phyloP scores from a whole-genome alignment of 1,284 basidiomycete genomes.

The Abortiporus biennis region DNA sequence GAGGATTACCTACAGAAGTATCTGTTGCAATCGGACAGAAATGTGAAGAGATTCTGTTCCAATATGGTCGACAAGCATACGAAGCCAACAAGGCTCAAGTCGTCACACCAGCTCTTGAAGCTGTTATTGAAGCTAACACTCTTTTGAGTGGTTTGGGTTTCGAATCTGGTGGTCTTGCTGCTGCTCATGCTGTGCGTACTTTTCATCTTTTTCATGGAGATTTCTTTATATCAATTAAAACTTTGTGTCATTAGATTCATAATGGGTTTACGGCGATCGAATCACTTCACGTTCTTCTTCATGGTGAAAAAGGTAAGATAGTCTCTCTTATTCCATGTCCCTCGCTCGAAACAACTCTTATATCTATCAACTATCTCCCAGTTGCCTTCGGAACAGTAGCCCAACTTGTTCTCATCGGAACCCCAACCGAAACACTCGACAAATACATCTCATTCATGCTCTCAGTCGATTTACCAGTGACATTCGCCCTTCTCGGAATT shows the following conservation, averaged over 20 bases:
- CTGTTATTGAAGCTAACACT: slow-evolving; percentile 30
- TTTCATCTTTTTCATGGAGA: not conserved
- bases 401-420: slow-evolving; percentile 26
- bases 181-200: slow-evolving; percentile 26
- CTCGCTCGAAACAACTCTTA: not conserved
- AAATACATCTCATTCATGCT: slow-evolving; percentile 28
- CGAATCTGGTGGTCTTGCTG: slow-evolving; percentile 29
- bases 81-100: slow-evolving; percentile 27
- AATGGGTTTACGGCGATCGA: slow-evolving; percentile 28
- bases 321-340: not conserved
- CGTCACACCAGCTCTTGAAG: slow-evolving; percentile 29
- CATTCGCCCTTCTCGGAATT: slow-evolving; percentile 26
- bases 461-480: slow-evolving; percentile 27
- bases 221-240: too few species aligned
- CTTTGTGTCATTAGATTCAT: slow-evolving; percentile 20
- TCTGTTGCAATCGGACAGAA: slow-evolving; percentile 25
- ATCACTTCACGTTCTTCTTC: slow-evolving; percentile 23
- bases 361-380: slow-evolving; percentile 8
- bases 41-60: slow-evolving; percentile 31
- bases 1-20: slow-evolving; percentile 26
- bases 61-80: slow-evolving; percentile 28
- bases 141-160: slow-evolving; percentile 28
- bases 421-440: slow-evolving; percentile 21
- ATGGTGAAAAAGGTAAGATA: slow-evolving; percentile 27
- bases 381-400: slow-evolving; percentile 28